A percentile compares a stretch with the other conserved stretches of the same genome.
Conservation (phyloP, 139 green algal genomes). For the Picochlorum sp. region DNA sequence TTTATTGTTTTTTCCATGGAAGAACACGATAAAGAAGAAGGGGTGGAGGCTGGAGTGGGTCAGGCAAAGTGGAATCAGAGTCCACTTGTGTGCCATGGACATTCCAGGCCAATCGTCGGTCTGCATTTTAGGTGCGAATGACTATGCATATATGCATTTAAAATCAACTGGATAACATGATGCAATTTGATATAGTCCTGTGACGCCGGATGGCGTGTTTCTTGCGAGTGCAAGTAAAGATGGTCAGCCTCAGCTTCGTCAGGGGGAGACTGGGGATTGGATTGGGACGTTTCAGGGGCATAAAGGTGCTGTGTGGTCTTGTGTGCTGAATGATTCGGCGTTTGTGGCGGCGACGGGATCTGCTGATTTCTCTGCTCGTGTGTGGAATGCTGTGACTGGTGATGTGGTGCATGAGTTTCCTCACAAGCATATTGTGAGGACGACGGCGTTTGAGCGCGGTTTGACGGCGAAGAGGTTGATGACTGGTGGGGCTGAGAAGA, state of each 20-base stretch:
- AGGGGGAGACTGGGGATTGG: slow-evolving; percentile 94
- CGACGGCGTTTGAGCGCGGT: slow-evolving; percentile 59
- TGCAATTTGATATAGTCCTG: slow-evolving; percentile 41
- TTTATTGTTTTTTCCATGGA: too few relatives aligned
- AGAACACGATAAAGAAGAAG: too few relatives aligned
- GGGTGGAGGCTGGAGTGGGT: not conserved
- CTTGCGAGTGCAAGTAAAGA: slow-evolving; percentile 92
- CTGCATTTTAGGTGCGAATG: slow-evolving; percentile 79
- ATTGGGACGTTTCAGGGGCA: slow-evolving; percentile 97
- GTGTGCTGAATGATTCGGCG: slow-evolving; percentile 73
- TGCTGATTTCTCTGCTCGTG: slow-evolving; percentile 87
- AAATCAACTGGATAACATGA: too few relatives aligned
- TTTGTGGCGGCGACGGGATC: slow-evolving; percentile 81
- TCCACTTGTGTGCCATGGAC: slow-evolving; percentile 91
- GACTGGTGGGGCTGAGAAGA: slow-evolving; percentile 76
- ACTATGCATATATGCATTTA: too few relatives aligned
- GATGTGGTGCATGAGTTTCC: slow-evolving; percentile 77
- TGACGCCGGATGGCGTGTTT: slow-evolving; percentile 94
- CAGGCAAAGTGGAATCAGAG: slow-evolving; percentile 16
- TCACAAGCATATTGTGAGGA: slow-evolving; percentile 94
- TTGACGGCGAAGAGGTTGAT: slow-evolving; percentile 35
- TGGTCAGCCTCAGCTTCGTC: slow-evolving; percentile 92
- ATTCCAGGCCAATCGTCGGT: slow-evolving; percentile 90
- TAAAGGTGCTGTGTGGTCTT: slow-evolving; percentile 96
- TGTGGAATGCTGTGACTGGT: slow-evolving; percentile 93